Conservation (phyloP, 306 rosid genomes). For the Quercus berberidifolia region DNA sequence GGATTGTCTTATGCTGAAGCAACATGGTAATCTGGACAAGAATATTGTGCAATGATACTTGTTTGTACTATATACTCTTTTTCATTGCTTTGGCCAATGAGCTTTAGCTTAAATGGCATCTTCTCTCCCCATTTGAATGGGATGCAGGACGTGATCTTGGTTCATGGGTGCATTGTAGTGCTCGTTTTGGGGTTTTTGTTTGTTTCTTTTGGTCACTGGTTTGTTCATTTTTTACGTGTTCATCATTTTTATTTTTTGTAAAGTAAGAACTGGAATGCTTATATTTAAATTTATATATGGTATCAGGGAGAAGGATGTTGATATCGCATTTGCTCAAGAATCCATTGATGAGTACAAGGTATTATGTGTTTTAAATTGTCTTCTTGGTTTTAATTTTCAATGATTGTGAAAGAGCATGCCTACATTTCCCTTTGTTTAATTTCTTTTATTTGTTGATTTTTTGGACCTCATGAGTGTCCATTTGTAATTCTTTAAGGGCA, state of each 20-base stretch:
- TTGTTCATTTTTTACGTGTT: neutral
- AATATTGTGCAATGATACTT: constrained; percentile 13
- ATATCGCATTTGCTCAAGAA: constrained; percentile 91
- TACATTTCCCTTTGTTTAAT: neutral
- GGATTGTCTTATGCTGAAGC: constrained; percentile 99
- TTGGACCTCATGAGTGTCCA: too few relatives aligned
- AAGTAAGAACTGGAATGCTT: constrained; percentile 24
- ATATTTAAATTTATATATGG: constrained; percentile 24
- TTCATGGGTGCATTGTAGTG: neutral
- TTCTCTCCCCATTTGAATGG: neutral
- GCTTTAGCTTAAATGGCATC: neutral
- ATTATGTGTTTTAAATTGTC: constrained; percentile 8
- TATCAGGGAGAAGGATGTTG: constrained; percentile 93
- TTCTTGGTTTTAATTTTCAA: neutral
- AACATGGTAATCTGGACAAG: constrained; percentile 60
- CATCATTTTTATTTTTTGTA: constrained; percentile 1
- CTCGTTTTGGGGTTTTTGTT: neutral
- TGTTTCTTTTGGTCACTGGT: neutral
- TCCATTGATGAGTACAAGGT: constrained; percentile 96
- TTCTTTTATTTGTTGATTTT: neutral
- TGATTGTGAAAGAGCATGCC: neutral
- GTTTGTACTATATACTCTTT: neutral
- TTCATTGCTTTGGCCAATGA: neutral
- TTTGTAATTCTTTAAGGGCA: too few relatives aligned
- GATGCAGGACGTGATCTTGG: neutral